These are phyloP conservation scores for Alternaria arbusti DNA, from an alignment of 2,329 filamentous ascomycete genomes.

Conservation along the genomic window DNA sequence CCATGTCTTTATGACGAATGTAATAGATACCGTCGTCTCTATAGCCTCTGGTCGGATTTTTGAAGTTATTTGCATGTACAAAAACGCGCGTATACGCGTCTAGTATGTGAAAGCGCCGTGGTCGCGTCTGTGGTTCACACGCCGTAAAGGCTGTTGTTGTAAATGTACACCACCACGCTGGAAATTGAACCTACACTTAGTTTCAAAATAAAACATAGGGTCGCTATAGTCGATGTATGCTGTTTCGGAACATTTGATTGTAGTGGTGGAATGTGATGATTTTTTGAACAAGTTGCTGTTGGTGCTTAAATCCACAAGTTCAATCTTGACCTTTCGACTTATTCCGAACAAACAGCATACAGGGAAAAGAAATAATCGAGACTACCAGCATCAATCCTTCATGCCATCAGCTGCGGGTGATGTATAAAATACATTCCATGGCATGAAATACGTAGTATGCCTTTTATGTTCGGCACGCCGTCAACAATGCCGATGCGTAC, in stretches of 20 bases:
- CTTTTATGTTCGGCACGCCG: neutral
- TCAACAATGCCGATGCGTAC: neutral
- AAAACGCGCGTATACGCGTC: neutral
- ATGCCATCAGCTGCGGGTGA: neutral
- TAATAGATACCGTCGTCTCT: neutral
- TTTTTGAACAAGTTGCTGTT: neutral
- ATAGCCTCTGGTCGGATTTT: neutral
- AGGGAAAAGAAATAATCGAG: neutral
- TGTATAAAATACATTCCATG: neutral
- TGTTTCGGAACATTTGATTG: neutral
- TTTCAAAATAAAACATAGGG: accelerated
- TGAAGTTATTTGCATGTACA: neutral
- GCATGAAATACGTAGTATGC: neutral
- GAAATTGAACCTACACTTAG: accelerated
- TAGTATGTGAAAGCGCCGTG: neutral
- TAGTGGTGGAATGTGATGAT: neutral
- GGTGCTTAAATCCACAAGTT: neutral
- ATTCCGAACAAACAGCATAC: neutral
- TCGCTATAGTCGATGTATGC: accelerated
- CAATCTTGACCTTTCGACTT: accelerated
- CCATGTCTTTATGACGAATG: neutral
- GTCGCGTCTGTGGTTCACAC: neutral
- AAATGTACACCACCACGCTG: neutral
- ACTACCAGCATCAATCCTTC: neutral
- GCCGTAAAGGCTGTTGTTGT: neutral